Percentiles rank a stretch among this genome's conserved stretches.
Conservation (phyloP, 75 land plant genomes). For the Selaginella moellendorffii region DNA sequence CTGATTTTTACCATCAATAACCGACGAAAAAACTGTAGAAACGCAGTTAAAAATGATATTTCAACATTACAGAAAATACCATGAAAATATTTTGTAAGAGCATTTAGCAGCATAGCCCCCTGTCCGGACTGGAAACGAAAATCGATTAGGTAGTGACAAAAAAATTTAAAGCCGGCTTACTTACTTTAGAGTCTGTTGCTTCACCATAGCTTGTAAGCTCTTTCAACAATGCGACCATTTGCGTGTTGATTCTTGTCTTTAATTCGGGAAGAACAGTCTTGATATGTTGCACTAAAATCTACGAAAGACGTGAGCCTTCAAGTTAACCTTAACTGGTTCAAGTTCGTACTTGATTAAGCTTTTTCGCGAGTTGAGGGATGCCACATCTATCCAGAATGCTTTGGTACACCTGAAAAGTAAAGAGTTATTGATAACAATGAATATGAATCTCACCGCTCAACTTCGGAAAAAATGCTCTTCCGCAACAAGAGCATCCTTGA, state of each 20-base stretch:
- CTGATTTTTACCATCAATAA: background rate
- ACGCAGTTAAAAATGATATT: background rate
- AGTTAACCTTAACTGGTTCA: too few relatives aligned
- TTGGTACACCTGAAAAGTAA: background rate
- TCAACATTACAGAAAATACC: background rate
- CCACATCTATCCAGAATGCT: background rate
- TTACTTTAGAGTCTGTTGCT: background rate
- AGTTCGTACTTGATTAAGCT: background rate
- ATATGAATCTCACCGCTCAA: background rate
- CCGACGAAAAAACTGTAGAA: background rate
- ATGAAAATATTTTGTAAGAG: background rate
- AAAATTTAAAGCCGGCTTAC: background rate
- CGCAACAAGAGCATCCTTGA: background rate
- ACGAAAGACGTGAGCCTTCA: too few relatives aligned
- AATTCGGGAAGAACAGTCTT: background rate
- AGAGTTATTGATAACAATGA: background rate
- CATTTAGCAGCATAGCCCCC: background rate
- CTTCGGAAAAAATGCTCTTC: background rate
- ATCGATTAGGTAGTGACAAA: background rate
- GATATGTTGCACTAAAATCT: background rate
- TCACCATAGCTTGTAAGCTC: background rate
- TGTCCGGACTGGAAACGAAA: background rate
- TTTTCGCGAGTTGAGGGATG: background rate
- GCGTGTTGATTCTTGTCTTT: background rate
- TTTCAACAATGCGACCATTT: background rate